Evolutionary conservation across 768 basidiomycete species (phyloP).

Genomic region (Leucosporidium yakuticum): DNA sequence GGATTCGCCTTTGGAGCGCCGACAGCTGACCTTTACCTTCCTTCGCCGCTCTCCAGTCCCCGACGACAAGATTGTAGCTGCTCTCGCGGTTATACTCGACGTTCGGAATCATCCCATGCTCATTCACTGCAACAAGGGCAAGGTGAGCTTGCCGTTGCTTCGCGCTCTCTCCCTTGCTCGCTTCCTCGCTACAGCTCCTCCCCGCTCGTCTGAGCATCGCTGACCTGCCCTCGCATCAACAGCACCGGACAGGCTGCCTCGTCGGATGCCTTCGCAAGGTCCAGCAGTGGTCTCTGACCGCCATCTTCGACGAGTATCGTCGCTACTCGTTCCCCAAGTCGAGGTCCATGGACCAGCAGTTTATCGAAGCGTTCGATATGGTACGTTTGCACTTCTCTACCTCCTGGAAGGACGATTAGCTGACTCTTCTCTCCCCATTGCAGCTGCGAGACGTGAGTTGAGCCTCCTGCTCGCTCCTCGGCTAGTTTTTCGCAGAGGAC

Average conservation of each 20-base stretch:
- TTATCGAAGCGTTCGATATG: conserved; percentile 44
- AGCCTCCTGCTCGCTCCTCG: background rate
- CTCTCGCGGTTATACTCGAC: conserved; percentile 44
- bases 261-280: conserved; percentile 46
- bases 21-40: conserved; percentile 8
- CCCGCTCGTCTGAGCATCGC: background rate
- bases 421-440: background rate
- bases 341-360: conserved; percentile 45
- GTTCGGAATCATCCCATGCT: conserved; percentile 45
- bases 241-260: conserved; percentile 48
- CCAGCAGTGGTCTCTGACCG: conserved; percentile 43
- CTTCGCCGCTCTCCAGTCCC: conserved; percentile 38
- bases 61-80: conserved; percentile 44
- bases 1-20: background rate
- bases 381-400: conserved; percentile 1
- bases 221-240: background rate
- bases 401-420: background rate
- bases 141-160: conserved; percentile 40
- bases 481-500: background rate
- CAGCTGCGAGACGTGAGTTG: conserved; percentile 12
- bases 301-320: conserved; percentile 42
- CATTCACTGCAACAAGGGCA: conserved; percentile 49
- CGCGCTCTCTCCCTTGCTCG: background rate
- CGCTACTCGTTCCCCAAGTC: conserved; percentile 45
- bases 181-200: background rate